Base-by-base conservation (phyloP, 345 rosid genomes). In the Citrus reticulata region DNA sequence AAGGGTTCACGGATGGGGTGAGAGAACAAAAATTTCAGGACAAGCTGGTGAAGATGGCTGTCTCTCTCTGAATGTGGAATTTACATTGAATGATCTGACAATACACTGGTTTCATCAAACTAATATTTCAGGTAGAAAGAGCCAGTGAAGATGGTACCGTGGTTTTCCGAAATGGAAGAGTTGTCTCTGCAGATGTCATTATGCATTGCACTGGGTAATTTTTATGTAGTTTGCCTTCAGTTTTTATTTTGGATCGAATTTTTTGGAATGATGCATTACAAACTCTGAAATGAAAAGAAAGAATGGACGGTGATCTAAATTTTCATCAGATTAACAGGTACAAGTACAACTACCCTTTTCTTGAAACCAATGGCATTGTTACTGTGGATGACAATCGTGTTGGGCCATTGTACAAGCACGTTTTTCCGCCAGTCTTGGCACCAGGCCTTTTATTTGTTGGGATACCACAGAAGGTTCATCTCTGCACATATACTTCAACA, bases 341-440 rank as follows among this genome's bases (percentile, higher is more conserved):
- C 87, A 91, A 91, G 83, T 92, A 92, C 81, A 89, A 85, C 82
- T 90, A 89, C 79, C 95, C 98, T 14, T 95, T 95, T 84, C 94
- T 95, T n/a, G 94, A 90, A 72, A 92, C 93, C 70, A 79, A 81
- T 30, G 95, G 93, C 77, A 80, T 69, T 77, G 92, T 93, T 81
- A 86, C 85, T 0, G 87, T 93, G 77, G 97, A 93, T 68, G 97
- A 92, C 69, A 92, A 91, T 72, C 86, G 95, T 63, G 93, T 93
- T 0, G 95, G 89, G 0, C 95, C 95, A 62, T 74, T 92, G 27
- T 95, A 93, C 84, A 85, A 92, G 88, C 91, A 95, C 1, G 81
- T 92, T 29, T 92, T 95, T 77, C 93, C 95, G 11, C 95, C 98
- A 19, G 74, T 34, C 19, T 82, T 87, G 30, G 94, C 98, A 7